phyloP scores from a whole-genome alignment of 2,329 filamentous ascomycete species.

The Juglanconis oblonga region DNA sequence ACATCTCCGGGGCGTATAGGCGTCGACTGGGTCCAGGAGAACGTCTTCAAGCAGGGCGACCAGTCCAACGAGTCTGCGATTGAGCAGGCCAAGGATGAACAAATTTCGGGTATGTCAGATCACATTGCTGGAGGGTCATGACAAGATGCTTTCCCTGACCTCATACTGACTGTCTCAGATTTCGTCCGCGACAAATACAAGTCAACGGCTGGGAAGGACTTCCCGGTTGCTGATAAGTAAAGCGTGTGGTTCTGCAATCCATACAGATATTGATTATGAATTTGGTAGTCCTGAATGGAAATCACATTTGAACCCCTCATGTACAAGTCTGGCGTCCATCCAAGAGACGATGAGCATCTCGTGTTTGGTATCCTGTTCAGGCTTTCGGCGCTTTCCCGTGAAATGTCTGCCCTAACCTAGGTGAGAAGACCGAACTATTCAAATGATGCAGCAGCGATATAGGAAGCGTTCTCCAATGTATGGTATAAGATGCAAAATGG shows the following conservation, averaged over 20 bases:
- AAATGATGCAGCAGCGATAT: too few species aligned
- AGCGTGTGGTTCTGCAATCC: background rate
- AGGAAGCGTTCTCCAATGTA: too few species aligned
- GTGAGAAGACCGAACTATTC: too few species aligned
- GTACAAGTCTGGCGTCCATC: too few species aligned
- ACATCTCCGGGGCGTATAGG: conserved; percentile 40
- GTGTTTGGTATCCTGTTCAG: too few species aligned
- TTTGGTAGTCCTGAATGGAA: background rate
- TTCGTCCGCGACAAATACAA: conserved; percentile 72
- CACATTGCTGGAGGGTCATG: background rate
- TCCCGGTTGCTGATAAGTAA: conserved; percentile 70
- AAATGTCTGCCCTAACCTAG: too few species aligned
- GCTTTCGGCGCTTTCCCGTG: too few species aligned
- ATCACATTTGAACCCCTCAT: background rate
- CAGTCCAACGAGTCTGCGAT: conserved; percentile 71
- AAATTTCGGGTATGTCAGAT: conserved; percentile 43
- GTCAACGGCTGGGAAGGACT: conserved; percentile 61
- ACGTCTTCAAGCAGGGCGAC: conserved; percentile 65
- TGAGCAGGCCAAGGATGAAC: conserved; percentile 82
- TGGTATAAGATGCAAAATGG: too few species aligned
- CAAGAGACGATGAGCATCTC: too few species aligned
- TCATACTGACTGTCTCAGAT: conserved; percentile 39
- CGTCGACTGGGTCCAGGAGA: conserved; percentile 75
- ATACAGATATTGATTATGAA: conserved; percentile 15
- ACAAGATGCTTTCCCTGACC: too few species aligned